phyloP scores from a whole-genome alignment of 148 eudicot genomes.

The Nepenthes mirabilis region DNA sequence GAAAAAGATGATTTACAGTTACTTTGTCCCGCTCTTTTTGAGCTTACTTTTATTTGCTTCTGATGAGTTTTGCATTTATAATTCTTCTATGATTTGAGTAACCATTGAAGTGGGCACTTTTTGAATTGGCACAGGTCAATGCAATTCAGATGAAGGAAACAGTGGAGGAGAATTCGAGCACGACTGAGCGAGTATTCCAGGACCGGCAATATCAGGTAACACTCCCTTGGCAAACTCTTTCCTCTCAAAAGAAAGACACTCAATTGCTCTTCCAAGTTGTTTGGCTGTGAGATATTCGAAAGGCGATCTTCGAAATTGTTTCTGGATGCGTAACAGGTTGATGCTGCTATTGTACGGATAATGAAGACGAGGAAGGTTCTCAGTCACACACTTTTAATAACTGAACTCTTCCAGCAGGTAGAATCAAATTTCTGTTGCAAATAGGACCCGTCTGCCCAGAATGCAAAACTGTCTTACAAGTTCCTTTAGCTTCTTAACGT shows the following conservation, averaged over 20 bases:
- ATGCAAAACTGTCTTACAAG: not conserved
- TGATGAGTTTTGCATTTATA: no score
- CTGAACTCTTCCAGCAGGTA: constrained; percentile 99
- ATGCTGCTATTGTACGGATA: constrained; percentile 97
- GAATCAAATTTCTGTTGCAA: not conserved
- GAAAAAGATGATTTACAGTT: not conserved
- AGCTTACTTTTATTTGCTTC: no score
- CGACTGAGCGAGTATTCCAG: constrained; percentile 95
- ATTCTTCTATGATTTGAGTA: no score
- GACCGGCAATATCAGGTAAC: constrained; percentile 97
- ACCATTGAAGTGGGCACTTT: not conserved
- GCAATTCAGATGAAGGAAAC: constrained; percentile 99
- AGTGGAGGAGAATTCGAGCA: constrained; percentile 89
- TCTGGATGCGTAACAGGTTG: constrained; percentile 40
- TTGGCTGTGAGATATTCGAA: not conserved
- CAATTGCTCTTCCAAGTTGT: not conserved
- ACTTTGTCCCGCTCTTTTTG: not conserved
- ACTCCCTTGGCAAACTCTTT: not conserved
- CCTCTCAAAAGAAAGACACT: not conserved
- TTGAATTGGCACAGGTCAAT: constrained; percentile 56
- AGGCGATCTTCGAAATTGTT: not conserved
- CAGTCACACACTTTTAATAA: constrained; percentile 88
- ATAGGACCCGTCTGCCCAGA: not conserved
- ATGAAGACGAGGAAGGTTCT: constrained; percentile 98
- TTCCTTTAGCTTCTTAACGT: not conserved